Evolutionary conservation across 768 basidiomycete species (phyloP), one percentile per base, ranked within the genome.

Genomic region (Leccinum variicolor): DNA sequence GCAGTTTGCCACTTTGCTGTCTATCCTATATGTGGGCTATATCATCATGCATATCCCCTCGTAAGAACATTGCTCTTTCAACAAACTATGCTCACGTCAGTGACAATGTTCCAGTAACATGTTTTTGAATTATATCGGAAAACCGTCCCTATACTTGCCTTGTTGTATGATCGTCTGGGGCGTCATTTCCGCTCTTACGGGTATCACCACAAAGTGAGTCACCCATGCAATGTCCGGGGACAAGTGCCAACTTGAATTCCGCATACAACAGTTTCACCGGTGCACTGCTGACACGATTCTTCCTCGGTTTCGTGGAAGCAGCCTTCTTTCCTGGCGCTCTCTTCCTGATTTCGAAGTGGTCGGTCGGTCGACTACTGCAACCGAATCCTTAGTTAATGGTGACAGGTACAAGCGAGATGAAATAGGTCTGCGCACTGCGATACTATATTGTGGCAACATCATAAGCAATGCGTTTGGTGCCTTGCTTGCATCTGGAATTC

Each of bases 111-210:
- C n/a, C 58, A 90, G 89, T 10, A 89, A 88, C 65, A 85, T 88
- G 80, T 81, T 87, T 61, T 72, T 89, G 48, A 84, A 86, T 62
- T 78, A 81, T 65, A 81, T 86, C 19, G 87, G 85, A 46, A 73
- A 79, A 64, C 89, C 88, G 3, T 89, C 86, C 0, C 69, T 84
- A 56, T 86, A 89, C 69, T 75, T 89, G 4, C 85, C 88, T 0
- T 62, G 57, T 46, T 85, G 83, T 62, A 89, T 90, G 87, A 75
- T 83, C 9, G 62, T 88, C 28, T 90, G 88, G 88, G 91, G 89
- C 3, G 72, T 74, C 29, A 78, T 84, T 17, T 85, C 84, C 14
- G 69, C 76, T 41, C 62, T 82, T 55, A 85, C 81, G 29, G 70
- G 69, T 1, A 50, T 74, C 19, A 67, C 68, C 17, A 73, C 61